A percentile compares a stretch with the other conserved stretches of the same genome.
Conservation (phyloP, 148 eudicot genomes). For the Drosera capensis region DNA sequence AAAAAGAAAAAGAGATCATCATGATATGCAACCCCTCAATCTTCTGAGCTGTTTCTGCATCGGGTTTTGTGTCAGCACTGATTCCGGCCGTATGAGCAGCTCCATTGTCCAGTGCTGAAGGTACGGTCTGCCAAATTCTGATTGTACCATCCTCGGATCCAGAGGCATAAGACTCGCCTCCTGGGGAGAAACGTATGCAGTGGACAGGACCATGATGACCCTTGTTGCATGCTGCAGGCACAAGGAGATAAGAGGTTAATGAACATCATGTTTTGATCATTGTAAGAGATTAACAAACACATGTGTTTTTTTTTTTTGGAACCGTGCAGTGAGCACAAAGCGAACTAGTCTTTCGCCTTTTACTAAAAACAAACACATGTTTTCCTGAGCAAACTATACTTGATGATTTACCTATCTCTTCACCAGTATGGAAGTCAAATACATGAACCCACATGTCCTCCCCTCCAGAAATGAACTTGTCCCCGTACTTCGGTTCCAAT, state of each 20-base stretch:
- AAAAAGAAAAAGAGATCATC: too few species aligned
- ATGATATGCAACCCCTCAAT: conserved; percentile 35
- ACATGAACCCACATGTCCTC: conserved; percentile 95
- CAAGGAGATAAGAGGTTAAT: too few species aligned
- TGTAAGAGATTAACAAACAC: too few species aligned
- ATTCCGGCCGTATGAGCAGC: conserved; percentile 16
- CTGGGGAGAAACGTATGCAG: conserved; percentile 83
- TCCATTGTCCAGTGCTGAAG: conserved; percentile 24
- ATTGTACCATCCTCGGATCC: conserved; percentile 94
- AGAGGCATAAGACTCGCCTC: conserved; percentile 91
- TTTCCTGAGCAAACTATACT: too few species aligned
- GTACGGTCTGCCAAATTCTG: conserved; percentile 78
- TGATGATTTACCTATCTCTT: conserved; percentile 77
- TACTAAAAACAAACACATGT: too few species aligned
- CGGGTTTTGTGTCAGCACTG: conserved; percentile 26
- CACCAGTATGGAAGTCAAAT: conserved; percentile 81
- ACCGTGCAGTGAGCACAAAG: too few species aligned
- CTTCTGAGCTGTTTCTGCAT: conserved; percentile 40
- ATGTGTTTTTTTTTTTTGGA: too few species aligned
- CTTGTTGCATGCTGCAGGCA: conserved; percentile 88
- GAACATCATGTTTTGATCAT: too few species aligned
- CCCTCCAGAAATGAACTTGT: conserved; percentile 84
- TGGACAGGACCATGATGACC: conserved; percentile 99
- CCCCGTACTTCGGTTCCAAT: conserved; percentile 75
- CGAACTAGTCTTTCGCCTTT: too few species aligned